Base-by-base conservation (phyloP, 2,329 filamentous ascomycete species). In the Fusarium circinatum region DNA sequence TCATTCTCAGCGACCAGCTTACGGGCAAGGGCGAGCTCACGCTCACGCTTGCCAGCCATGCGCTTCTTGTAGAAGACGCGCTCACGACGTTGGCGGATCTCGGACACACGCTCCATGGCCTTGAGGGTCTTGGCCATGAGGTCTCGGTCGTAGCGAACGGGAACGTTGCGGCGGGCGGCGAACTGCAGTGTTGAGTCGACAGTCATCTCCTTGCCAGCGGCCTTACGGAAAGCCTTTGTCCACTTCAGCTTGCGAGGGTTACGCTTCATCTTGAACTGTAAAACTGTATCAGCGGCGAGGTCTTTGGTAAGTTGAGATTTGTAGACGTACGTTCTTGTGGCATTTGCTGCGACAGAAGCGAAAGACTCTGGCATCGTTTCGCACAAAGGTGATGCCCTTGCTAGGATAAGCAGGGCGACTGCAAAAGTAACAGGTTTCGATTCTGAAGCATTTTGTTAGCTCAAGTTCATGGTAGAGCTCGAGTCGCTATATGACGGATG, bases 171-270 rank as follows among this genome's bases (percentile, higher is more conserved):
- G 81, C 94, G 93, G 76, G 94, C 93, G 72, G 94, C 93, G 85
- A 98, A 98, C 80, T 94, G 93, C 70, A 99, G 91, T 38, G 96
- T 98, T 79, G 91, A 93, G 88, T 99, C 96, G 84, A 98, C 95
- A 65, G 94, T 93, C 94, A 97, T 91, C 81, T 91, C 89, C 86
- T 95, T 97, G 86, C 94, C 94, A 65, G 93, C 92, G 24, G 82
- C 82, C 81, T 92, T 92, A 80, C 95, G 93, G 89, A 95, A 96
- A 59, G 94, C 91, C 88, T 98, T 98, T 72, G 96, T 98, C 96
- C 96, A 98, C 85, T 95, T 96, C 78, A 98, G 90, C 85, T 98
- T 98, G 82, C 96, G 92, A 41, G 96, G 95, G 86, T 98, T 98
- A 76, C 96, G 92, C 93, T 98, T 98, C 94, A 97, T 97, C 86